Base-by-base conservation (phyloP, 176 grass and related monocot genomes). In the Carex myosuroides region DNA sequence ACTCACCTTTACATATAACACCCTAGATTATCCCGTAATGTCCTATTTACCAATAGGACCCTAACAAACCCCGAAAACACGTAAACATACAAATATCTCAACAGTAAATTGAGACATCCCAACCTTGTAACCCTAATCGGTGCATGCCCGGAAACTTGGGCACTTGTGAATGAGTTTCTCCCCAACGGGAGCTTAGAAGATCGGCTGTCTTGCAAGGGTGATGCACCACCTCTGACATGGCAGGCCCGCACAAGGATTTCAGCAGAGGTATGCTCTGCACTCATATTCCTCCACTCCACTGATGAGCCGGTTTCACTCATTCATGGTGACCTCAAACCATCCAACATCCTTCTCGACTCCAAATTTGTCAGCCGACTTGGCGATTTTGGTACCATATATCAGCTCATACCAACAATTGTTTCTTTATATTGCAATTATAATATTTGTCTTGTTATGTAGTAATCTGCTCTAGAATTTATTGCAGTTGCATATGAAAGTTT, bases 301-400 rank as follows among this genome's bases (percentile, higher is more conserved):
- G 84, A 84, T 29, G 87, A 88, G 0, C 86, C 84, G 0, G 59
- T 86, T 65, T 86, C 90, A 53, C 85, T 92, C 79, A 89, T 95
- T 83, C 93, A 95, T n/a, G 93, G 87, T 0, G 93, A 92, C 85
- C 37, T 95, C 29, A 95, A 95, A 68, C 76, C 92, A 20, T 79
- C 83, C 18, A 95, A 95, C 83, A 89, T 92, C 5, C 90, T 95
- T 66, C 85, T 95, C 1, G 85, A 89, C 58, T 68, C 41, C 14
- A 12, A 83, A 33, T 78, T 90, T 56, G 24, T 24, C 21, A 94
- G 88, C 81, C 90, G 81, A 39, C 88, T 94, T 0, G 86, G 90
- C 2, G 90, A 94, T 85, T 92, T 90, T 17, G 90, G 93, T 26
- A 92, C 85, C 4, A 71, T 64, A 64, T 64, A 24, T 88, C 48